phyloP scores from a whole-genome alignment of 2,329 filamentous ascomycete species.

The Stagonosporopsis vannaccii region DNA sequence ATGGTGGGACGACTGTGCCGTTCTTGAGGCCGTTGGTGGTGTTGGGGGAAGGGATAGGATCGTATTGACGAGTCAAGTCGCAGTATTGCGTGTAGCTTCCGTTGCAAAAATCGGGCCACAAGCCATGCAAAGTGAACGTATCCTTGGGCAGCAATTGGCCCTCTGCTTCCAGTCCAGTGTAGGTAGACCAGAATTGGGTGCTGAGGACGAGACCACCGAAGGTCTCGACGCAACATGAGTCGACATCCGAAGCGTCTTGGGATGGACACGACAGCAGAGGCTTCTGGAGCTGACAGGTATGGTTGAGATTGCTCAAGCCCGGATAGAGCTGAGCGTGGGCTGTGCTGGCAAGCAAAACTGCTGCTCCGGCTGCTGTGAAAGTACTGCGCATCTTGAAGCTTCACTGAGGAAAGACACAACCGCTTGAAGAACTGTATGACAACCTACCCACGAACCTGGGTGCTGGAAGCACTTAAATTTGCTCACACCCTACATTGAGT shows the following conservation, averaged over 20 bases:
- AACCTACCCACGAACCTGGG: slow-evolving; percentile 19
- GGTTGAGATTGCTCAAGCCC: slow-evolving; percentile 60
- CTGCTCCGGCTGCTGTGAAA: slow-evolving; percentile 22
- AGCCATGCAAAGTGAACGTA: slow-evolving; percentile 66
- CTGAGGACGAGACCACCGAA: slow-evolving; percentile 68
- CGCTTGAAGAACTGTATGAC: slow-evolving; percentile 5
- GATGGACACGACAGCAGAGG: slow-evolving; percentile 45
- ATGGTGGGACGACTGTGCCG: slow-evolving; percentile 63
- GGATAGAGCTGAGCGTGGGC: slow-evolving; percentile 53
- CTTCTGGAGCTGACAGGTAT: slow-evolving; percentile 61
- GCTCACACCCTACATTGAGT: slow-evolving; percentile 12
- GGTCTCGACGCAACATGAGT: slow-evolving; percentile 71
- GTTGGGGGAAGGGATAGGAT: slow-evolving; percentile 67
- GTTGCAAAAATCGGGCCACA: slow-evolving; percentile 49
- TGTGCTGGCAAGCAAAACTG: slow-evolving; percentile 29
- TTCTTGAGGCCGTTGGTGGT: slow-evolving; percentile 65
- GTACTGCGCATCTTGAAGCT: slow-evolving; percentile 31
- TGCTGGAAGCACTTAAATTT: slow-evolving; percentile 15
- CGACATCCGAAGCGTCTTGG: slow-evolving; percentile 51
- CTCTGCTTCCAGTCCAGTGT: slow-evolving; percentile 65
- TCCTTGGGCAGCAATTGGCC: slow-evolving; percentile 66
- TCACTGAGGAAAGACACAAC: slow-evolving; percentile 5
- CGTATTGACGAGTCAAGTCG: slow-evolving; percentile 70
- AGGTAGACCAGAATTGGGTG: slow-evolving; percentile 71
- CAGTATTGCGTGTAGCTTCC: slow-evolving; percentile 69